Percentiles rank a stretch among this genome's conserved stretches.
phyloP scores from a whole-genome alignment of 169 alveolate species.

The Plasmodium gallinaceum region DNA sequence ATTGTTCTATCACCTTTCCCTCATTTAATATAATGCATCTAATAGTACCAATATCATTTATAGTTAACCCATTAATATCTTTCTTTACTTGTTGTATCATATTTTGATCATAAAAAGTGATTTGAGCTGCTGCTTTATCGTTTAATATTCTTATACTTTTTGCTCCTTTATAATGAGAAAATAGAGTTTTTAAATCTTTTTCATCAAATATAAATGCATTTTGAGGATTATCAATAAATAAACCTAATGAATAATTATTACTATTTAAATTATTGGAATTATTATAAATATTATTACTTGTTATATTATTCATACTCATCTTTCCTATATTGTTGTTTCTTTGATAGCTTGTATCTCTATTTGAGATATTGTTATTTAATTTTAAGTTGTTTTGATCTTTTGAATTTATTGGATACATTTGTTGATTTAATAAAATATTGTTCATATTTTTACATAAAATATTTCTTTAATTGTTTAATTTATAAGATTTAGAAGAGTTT shows the following conservation, averaged over 20 bases:
- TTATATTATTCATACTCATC: constrained; percentile 4
- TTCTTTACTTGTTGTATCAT: constrained; percentile 76
- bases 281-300: constrained; percentile 23
- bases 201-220: constrained; percentile 72
- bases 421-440: constrained; percentile 26
- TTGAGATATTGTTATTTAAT: constrained; percentile 13
- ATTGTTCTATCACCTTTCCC: constrained; percentile 63
- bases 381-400: constrained; percentile 36
- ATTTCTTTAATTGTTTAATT: too few relatives aligned
- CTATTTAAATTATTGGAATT: constrained; percentile 19
- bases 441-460: constrained; percentile 9
- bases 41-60: constrained; percentile 69
- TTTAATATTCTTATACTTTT: constrained; percentile 44
- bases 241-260: constrained; percentile 64
- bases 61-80: constrained; percentile 75
- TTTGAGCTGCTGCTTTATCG: constrained; percentile 77
- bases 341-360: constrained; percentile 35
- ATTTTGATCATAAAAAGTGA: constrained; percentile 67
- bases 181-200: constrained; percentile 44
- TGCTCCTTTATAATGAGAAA: constrained; percentile 76
- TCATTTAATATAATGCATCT: constrained; percentile 72
- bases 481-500: too few relatives aligned
- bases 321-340: constrained; percentile 15
- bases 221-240: constrained; percentile 73
- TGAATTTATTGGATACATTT: constrained; percentile 17